Conservation (phyloP, 495 filamentous ascomycete species). For the Tuber indicum region DNA sequence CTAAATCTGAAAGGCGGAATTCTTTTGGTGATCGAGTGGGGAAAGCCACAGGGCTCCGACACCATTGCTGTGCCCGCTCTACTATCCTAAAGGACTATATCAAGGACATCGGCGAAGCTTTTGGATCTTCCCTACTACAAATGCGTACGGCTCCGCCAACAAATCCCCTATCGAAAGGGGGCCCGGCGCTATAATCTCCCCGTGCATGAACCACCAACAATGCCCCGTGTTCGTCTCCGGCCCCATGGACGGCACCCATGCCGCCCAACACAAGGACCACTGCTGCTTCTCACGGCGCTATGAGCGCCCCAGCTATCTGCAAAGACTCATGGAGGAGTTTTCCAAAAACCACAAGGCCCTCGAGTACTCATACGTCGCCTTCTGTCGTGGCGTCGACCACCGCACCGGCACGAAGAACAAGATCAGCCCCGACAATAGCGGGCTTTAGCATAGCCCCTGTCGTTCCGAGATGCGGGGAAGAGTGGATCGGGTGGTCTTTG, state of each 20-base stretch:
- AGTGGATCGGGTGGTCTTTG: constrained; percentile 87
- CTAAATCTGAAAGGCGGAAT: constrained; percentile 79
- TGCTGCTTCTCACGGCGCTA: too few species aligned
- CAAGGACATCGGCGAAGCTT: too few species aligned
- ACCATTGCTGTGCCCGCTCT: constrained; percentile 68
- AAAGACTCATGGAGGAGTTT: constrained; percentile 62
- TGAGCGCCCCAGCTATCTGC: constrained; percentile 65
- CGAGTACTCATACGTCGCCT: constrained; percentile 76
- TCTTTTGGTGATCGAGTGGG: constrained; percentile 84
- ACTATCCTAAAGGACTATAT: too few species aligned
- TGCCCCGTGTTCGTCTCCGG: too few species aligned
- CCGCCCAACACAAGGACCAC: constrained; percentile 51
- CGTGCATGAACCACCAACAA: too few species aligned
- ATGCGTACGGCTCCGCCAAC: too few species aligned
- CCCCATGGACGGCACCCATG: constrained; percentile 46
- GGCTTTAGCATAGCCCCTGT: constrained; percentile 35
- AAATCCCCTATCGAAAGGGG: too few species aligned
- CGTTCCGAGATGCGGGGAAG: constrained; percentile 84
- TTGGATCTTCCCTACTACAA: constrained; percentile 40
- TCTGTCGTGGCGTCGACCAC: constrained; percentile 66
- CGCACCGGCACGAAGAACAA: constrained; percentile 17
- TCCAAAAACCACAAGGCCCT: constrained; percentile 79
- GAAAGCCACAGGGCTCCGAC: constrained; percentile 83
- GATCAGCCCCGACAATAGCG: constrained; percentile 9
- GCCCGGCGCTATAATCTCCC: too few species aligned